Percentiles rank a stretch among this genome's conserved stretches.
Evolutionary conservation across 371 early-diverging fungal genomes (phyloP).

Genomic region (Saksenaea oblongispora): DNA sequence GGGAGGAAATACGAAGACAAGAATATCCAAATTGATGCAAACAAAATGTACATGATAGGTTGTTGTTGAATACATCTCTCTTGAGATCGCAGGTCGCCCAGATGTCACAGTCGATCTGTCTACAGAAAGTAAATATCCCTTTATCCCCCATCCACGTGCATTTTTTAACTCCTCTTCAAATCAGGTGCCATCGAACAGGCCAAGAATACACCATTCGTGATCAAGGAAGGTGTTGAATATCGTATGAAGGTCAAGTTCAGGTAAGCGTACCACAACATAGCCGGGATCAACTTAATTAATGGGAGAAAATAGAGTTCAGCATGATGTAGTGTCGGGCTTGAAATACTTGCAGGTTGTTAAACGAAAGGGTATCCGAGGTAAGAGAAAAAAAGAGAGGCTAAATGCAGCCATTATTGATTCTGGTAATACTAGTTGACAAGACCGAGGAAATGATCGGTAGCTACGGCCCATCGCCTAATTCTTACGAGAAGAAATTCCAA

Average conservation of each 20-base stretch:
- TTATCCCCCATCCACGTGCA: constrained; percentile 10
- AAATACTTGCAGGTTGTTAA: constrained; percentile 94
- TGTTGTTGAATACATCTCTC: constrained; percentile 74
- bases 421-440: constrained; percentile 72
- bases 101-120: constrained; percentile 89
- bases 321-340: constrained; percentile 94
- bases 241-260: constrained; percentile 90
- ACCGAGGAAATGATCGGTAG: constrained; percentile 95
- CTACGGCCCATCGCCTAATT: constrained; percentile 80
- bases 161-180: constrained; percentile 5
- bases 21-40: not conserved
- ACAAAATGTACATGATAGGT: constrained; percentile 44
- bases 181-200: constrained; percentile 59
- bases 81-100: constrained; percentile 80
- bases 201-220: constrained; percentile 75
- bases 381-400: not conserved
- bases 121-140: constrained; percentile 52
- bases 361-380: constrained; percentile 79
- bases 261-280: constrained; percentile 23
- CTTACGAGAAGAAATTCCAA: constrained; percentile 85
- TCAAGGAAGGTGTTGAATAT: constrained; percentile 96
- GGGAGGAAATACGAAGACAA: constrained; percentile 10
- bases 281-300: not conserved
- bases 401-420: not conserved
- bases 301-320: constrained; percentile 71